Conservation (phyloP, 2,329 filamentous ascomycete species). For the Aspergillus bombycis region DNA sequence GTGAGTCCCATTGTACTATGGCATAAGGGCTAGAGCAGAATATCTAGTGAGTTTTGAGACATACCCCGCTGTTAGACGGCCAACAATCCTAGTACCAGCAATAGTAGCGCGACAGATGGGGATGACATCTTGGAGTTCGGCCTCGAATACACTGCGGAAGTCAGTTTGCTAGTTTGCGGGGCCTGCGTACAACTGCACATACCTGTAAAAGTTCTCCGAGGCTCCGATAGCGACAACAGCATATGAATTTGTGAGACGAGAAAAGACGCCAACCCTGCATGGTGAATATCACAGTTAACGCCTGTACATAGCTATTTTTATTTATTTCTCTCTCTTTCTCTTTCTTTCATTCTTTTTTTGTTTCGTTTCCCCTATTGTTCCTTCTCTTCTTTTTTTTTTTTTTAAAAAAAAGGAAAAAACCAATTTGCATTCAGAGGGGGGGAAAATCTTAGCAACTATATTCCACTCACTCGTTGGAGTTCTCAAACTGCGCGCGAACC, state of each 20-base stretch:
- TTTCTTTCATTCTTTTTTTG: not conserved
- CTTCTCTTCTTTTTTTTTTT: not conserved
- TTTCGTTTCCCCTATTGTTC: not conserved
- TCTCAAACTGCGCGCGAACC: slow-evolving; percentile 54
- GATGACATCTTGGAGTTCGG: slow-evolving; percentile 95
- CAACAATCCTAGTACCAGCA: slow-evolving; percentile 93
- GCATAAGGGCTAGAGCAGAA: not conserved
- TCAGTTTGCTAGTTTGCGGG: not conserved
- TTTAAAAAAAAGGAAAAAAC: too few species aligned
- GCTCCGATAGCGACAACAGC: slow-evolving; percentile 91
- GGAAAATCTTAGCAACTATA: not conserved
- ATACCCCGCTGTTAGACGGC: slow-evolving; percentile 88
- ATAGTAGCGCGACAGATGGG: slow-evolving; percentile 97
- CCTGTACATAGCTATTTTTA: not conserved
- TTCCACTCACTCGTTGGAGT: slow-evolving; percentile 51
- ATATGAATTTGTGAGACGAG: slow-evolving; percentile 96
- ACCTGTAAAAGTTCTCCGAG: slow-evolving; percentile 98
- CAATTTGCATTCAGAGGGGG: not conserved
- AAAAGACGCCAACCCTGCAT: slow-evolving; percentile 88
- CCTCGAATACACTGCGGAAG: slow-evolving; percentile 79
- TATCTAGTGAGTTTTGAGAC: slow-evolving; percentile 27
- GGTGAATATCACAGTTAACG: slow-evolving; percentile 4
- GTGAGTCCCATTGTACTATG: not conserved
- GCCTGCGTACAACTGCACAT: slow-evolving; percentile 24
- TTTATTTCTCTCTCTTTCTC: not conserved